Evolutionary conservation across 2,329 filamentous ascomycete genomes (phyloP).

Genomic region (Colletotrichum paranaense): DNA sequence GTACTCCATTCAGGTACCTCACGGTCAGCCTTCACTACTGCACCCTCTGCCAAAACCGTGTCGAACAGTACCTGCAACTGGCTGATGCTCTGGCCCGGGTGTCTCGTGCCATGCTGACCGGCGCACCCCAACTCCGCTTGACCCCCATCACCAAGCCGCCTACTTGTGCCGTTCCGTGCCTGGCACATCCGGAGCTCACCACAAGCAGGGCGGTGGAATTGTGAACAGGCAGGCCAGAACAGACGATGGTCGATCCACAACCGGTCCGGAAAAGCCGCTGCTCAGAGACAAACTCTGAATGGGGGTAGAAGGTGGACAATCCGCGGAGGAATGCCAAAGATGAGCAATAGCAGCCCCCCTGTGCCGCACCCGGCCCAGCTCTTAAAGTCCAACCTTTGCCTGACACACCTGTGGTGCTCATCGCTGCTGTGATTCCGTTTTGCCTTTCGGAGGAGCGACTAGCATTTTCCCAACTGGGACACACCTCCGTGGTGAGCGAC

Average conservation of each 20-base stretch:
- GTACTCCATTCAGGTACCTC: neutral
- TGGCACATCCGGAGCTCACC: neutral
- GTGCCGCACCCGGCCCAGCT: neutral
- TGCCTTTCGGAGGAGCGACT: conserved; percentile 27
- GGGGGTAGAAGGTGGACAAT: conserved; percentile 1
- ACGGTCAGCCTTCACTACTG: neutral
- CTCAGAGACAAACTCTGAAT: conserved; percentile 34
- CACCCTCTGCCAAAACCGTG: neutral
- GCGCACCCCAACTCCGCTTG: conserved; percentile 14
- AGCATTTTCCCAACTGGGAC: conserved; percentile 23
- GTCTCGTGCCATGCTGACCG: conserved; percentile 1
- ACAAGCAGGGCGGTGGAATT: conserved; percentile 3
- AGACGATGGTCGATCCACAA: conserved; percentile 15
- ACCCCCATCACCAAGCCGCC: neutral
- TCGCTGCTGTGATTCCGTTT: conserved; percentile 21
- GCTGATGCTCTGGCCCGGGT: conserved; percentile 14
- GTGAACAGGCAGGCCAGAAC: neutral
- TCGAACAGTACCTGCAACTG: conserved; percentile 14
- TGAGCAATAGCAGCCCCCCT: neutral
- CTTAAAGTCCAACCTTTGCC: neutral
- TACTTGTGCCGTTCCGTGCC: conserved; percentile 19
- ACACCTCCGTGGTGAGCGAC: conserved; percentile 29
- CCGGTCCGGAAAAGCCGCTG: conserved; percentile 25
- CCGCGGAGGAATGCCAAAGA: neutral
- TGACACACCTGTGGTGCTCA: neutral